phyloP scores from a whole-genome alignment of 192 early-diverging fungal genomes.

The Paraglomus brasilianum region DNA sequence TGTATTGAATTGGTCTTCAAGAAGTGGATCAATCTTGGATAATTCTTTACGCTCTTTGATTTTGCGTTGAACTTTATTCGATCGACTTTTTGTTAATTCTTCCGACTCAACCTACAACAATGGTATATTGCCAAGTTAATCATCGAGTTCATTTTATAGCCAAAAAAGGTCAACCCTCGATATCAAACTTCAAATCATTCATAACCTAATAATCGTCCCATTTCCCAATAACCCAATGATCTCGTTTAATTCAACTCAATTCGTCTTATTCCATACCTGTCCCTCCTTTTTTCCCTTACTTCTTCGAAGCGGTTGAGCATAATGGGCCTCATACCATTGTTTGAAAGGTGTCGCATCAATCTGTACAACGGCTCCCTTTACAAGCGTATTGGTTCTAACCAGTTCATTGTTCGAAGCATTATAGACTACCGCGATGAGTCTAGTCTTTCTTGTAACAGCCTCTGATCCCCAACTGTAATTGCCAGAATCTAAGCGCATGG shows the following conservation, averaged over 20 bases:
- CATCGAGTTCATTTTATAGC: too few relatives aligned
- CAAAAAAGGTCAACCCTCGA: too few relatives aligned
- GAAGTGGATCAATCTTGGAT: slow-evolving; percentile 79
- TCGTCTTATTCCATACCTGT: slow-evolving; percentile 41
- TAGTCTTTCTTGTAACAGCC: slow-evolving; percentile 91
- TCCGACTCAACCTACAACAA: slow-evolving; percentile 55
- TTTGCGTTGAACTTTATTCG: slow-evolving; percentile 89
- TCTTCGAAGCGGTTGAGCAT: slow-evolving; percentile 85
- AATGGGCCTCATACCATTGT: slow-evolving; percentile 99
- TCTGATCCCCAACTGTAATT: slow-evolving; percentile 99
- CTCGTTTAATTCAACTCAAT: background rate
- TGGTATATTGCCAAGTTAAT: too few relatives aligned
- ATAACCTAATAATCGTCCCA: background rate
- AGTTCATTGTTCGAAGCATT: slow-evolving; percentile 99
- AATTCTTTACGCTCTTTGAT: slow-evolving; percentile 77
- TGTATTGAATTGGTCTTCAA: slow-evolving; percentile 93
- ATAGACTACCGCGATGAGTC: slow-evolving; percentile 94
- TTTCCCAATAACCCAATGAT: background rate
- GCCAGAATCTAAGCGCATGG: slow-evolving; percentile 93
- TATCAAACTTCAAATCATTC: too few relatives aligned
- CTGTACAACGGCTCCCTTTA: slow-evolving; percentile 97
- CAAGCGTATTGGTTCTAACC: slow-evolving; percentile 99
- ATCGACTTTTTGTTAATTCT: slow-evolving; percentile 77
- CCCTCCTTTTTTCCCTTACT: slow-evolving; percentile 64
- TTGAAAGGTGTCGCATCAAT: slow-evolving; percentile 99